Base-by-base conservation (phyloP, 2,329 filamentous ascomycete species). In the Nothomitra cinnamomea region DNA sequence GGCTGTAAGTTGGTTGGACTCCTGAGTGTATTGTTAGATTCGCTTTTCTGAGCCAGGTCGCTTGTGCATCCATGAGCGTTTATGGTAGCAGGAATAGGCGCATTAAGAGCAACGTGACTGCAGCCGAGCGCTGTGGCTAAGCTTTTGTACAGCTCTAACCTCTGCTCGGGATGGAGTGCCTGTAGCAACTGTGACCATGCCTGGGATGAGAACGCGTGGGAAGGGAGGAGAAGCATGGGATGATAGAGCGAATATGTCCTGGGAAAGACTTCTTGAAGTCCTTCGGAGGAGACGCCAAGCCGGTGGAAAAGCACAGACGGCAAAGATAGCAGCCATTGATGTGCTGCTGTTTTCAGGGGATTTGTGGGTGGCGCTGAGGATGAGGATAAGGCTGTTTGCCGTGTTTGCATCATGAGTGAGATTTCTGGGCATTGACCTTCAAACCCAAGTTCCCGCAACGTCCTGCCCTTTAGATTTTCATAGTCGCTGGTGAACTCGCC, bases 1-100 rank as follows among this genome's bases (percentile, higher is more conserved):
- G 83, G 81, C 2, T 75, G 73, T 28, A 95, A 72, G 17, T 82
- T 77, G 42, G 73, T 76, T 0, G 90, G 90, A 50, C 80, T 81
- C 45, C 89, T 79, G 55, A 94, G 73, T 13, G 83, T 69, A 25
- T 54, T 54, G 4, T 15, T 21, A 25, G 17, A 25, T 17, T 43
- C 32, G 2, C 17, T 32, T 19, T 21, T 15, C 7, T 7, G 15
- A 63, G 94, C 42, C 52, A 61, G 28, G 4, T 32, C 28, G 28
- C 10, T 10, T 4, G 4, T 60, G 19, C 15, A 22, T 17, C 42
- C 25, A 42, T 52, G 38, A 35, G 56, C 2, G 24, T 49, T 28
- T 8, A 52, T 38, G 53, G 47, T 10, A 19, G 59, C 57, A 1
- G 71, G 70, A 22, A 82, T 82, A 0, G 77, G 76, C 1, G 73